Percentiles rank a stretch among this genome's conserved stretches.
Evolutionary conservation across 352 stramenopile genomes (phyloP).

Genomic region (Phytophthora sansomeana): DNA sequence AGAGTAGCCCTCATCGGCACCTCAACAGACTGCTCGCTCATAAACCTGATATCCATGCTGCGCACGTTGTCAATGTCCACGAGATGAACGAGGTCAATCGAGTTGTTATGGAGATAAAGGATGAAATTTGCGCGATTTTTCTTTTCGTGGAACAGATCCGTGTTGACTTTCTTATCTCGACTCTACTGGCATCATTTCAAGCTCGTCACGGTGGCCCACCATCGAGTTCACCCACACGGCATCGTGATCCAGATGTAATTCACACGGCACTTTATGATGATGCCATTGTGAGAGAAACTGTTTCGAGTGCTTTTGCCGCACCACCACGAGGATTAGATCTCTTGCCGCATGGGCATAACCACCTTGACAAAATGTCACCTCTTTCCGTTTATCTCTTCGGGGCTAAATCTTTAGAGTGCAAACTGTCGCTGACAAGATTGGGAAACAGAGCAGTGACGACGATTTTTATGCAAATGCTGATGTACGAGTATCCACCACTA

Average conservation of each 20-base stretch:
- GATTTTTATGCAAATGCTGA: slow-evolving; percentile 80
- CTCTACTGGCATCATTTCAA: slow-evolving; percentile 54
- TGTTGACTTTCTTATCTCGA: slow-evolving; percentile 74
- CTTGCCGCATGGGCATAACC: slow-evolving; percentile 25
- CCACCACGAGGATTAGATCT: slow-evolving; percentile 29
- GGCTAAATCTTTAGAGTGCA: slow-evolving; percentile 62
- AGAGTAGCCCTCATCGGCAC: slow-evolving; percentile 26
- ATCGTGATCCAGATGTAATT: slow-evolving; percentile 33
- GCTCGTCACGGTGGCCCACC: slow-evolving; percentile 37
- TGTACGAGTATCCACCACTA: slow-evolving; percentile 81
- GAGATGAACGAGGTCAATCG: slow-evolving; percentile 55
- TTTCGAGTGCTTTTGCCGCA: slow-evolving; percentile 16
- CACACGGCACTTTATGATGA: slow-evolving; percentile 38
- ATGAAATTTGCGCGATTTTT: slow-evolving; percentile 73
- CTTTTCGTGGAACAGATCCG: slow-evolving; percentile 65
- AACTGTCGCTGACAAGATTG: slow-evolving; percentile 59
- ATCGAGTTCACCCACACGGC: slow-evolving; percentile 22
- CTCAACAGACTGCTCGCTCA: slow-evolving; percentile 25
- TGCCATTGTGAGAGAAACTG: slow-evolving; percentile 31
- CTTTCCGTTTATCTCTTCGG: slow-evolving; percentile 59
- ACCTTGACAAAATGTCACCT: slow-evolving; percentile 53
- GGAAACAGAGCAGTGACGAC: slow-evolving; percentile 55
- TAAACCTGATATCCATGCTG: slow-evolving; percentile 14
- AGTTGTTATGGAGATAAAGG: slow-evolving; percentile 79
- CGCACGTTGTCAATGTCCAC: slow-evolving; percentile 27